Evolutionary conservation across 148 eudicot genomes (phyloP).

Genomic region (Camellia japonica): DNA sequence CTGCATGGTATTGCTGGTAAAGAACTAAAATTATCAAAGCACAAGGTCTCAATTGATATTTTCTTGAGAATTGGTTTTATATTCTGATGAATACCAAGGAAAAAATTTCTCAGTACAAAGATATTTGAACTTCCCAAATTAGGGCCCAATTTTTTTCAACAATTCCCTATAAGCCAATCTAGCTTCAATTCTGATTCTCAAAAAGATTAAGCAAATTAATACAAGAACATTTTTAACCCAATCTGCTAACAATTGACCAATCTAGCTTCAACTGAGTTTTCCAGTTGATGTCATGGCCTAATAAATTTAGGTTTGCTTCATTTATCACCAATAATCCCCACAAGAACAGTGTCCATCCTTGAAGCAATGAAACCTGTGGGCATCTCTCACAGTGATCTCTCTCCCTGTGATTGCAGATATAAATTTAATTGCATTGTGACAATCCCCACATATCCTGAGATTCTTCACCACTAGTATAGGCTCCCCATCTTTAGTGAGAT

Average conservation of each 20-base stretch:
- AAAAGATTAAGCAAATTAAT: neutral
- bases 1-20: neutral
- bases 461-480: slow-evolving; percentile 69
- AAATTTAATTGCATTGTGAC: slow-evolving; percentile 68
- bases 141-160: neutral
- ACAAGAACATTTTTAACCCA: neutral
- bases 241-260: neutral
- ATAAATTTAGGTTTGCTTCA: neutral
- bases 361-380: slow-evolving; percentile 72
- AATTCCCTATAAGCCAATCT: neutral
- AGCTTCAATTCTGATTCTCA: neutral
- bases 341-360: slow-evolving; percentile 79
- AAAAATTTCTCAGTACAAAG: neutral
- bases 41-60: slow-evolving; percentile 3
- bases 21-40: neutral
- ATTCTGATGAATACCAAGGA: neutral
- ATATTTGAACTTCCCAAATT: neutral
- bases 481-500: slow-evolving; percentile 49
- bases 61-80: neutral
- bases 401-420: slow-evolving; percentile 55
- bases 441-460: slow-evolving; percentile 83
- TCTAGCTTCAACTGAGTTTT: neutral
- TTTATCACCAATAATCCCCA: slow-evolving; percentile 67
- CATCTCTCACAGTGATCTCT: slow-evolving; percentile 78
- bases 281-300: neutral